Evolutionary conservation across 2,329 filamentous ascomycete genomes (phyloP).

Genomic region (Fusarium chlamydosporum): DNA sequence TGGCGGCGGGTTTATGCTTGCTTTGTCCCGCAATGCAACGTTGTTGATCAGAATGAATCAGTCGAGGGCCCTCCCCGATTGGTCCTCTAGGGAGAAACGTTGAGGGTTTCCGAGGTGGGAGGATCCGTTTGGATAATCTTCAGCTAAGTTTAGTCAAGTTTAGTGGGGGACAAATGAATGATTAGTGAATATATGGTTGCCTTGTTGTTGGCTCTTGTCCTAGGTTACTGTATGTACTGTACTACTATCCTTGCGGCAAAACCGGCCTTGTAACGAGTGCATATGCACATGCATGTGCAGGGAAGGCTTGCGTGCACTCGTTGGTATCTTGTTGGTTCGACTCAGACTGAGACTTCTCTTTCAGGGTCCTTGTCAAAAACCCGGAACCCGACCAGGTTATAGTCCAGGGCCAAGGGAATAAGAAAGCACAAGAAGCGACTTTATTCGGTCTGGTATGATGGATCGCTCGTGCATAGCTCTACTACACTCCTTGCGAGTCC

Average conservation of each 20-base stretch:
- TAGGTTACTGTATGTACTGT: too few species aligned
- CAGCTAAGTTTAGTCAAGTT: neutral
- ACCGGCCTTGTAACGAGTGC: neutral
- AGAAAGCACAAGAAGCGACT: slow-evolving; percentile 5
- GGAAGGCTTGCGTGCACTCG: neutral
- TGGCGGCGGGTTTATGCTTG: slow-evolving; percentile 5
- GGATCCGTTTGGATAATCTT: neutral
- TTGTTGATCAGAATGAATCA: slow-evolving; percentile 6
- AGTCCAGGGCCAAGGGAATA: slow-evolving; percentile 1
- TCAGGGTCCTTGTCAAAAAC: slow-evolving; percentile 6
- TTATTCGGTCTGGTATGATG: slow-evolving; percentile 19
- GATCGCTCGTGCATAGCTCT: slow-evolving; percentile 10
- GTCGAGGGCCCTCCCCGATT: slow-evolving; percentile 8
- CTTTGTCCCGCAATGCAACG: slow-evolving; percentile 4
- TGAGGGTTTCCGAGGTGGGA: slow-evolving; percentile 1
- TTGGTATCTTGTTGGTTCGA: slow-evolving; percentile 14
- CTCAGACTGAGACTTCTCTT: slow-evolving; percentile 9
- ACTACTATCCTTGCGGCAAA: neutral
- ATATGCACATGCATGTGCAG: slow-evolving; percentile 19
- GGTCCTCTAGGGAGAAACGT: neutral
- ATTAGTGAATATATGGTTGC: neutral
- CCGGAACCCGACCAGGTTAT: slow-evolving; percentile 3
- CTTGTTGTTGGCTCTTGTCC: neutral
- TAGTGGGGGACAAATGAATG: neutral
- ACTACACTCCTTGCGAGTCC: slow-evolving; percentile 5